A percentile compares a stretch with the other conserved stretches of the same genome.
phyloP scores from a whole-genome alignment of 1,284 basidiomycete genomes.

The Coniferiporia sulphurascens region DNA sequence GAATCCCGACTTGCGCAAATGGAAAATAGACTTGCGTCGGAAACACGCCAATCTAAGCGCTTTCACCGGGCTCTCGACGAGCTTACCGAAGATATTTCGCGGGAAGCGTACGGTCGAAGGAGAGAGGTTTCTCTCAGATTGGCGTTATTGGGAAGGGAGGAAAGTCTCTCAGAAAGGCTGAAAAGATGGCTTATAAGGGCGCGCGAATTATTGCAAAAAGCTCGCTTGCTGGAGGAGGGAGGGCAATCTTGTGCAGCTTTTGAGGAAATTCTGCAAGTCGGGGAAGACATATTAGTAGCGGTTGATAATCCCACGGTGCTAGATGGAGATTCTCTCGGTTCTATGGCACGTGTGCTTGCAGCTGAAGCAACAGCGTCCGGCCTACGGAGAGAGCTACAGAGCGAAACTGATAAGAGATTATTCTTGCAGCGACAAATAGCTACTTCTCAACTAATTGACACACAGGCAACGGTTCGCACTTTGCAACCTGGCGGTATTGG shows the following conservation, averaged over 20 bases:
- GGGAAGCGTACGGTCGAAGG: conserved; percentile 71
- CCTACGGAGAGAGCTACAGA: conserved; percentile 60
- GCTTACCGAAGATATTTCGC: conserved; percentile 64
- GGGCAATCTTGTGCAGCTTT: conserved; percentile 28
- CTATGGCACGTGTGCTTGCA: conserved; percentile 52
- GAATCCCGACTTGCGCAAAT: conserved; percentile 38
- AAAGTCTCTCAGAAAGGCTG: conserved; percentile 52
- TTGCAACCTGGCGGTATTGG: background rate
- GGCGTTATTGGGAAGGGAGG: conserved; percentile 63
- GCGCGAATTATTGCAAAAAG: conserved; percentile 35
- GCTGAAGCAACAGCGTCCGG: conserved; percentile 57
- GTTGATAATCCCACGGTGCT: conserved; percentile 31
- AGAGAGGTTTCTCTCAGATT: conserved; percentile 70
- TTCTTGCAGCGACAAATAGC: conserved; percentile 38
- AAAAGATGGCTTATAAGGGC: conserved; percentile 50
- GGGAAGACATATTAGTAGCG: conserved; percentile 41
- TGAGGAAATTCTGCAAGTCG: conserved; percentile 41
- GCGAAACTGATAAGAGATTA: conserved; percentile 57
- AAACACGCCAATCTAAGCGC: conserved; percentile 41
- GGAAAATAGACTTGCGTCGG: conserved; percentile 41
- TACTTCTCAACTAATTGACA: background rate
- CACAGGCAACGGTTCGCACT: background rate
- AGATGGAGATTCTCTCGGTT: conserved; percentile 17
- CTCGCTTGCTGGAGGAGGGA: conserved; percentile 21
- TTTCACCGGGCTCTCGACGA: conserved; percentile 67